A percentile compares a stretch with the other conserved stretches of the same genome.
phyloP scores from a whole-genome alignment of 495 filamentous ascomycete genomes.

The Penicillium longicatenatum region DNA sequence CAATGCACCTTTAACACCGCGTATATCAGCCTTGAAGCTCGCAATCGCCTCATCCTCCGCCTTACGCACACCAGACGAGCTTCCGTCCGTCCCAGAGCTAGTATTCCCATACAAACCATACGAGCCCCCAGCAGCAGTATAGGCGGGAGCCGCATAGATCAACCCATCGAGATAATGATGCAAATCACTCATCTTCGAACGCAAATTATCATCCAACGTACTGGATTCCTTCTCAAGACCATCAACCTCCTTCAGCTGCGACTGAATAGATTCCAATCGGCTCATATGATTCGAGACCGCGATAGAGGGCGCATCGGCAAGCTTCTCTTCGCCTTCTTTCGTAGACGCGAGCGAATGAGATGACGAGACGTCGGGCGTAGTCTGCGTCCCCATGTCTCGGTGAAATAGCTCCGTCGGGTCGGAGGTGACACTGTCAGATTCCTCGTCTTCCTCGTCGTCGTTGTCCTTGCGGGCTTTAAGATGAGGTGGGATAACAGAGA shows the following conservation, averaged over 20 bases:
- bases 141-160: constrained; percentile 43
- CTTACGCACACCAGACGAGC: constrained; percentile 42
- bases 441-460: constrained; percentile 21
- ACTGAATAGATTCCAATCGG: constrained; percentile 48
- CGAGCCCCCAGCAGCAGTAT: constrained; percentile 29
- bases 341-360: constrained; percentile 3
- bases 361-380: constrained; percentile 54
- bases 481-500: constrained; percentile 61
- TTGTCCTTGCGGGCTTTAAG: constrained; percentile 27
- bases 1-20: constrained; percentile 90
- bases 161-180: constrained; percentile 55
- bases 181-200: constrained; percentile 46
- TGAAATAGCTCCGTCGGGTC: constrained; percentile 89
- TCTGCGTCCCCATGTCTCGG: constrained; percentile 86
- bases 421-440: constrained; percentile 50
- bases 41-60: constrained; percentile 75
- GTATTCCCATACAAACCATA: constrained; percentile 35
- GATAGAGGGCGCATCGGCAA: constrained; percentile 22
- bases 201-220: constrained; percentile 46
- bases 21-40: constrained; percentile 78
- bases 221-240: constrained; percentile 49
- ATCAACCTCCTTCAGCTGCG: constrained; percentile 55
- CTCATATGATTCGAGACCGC: constrained; percentile 42
- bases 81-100: constrained; percentile 29
- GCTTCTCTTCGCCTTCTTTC: constrained; percentile 12